Evolutionary conservation across 2,329 filamentous ascomycete genomes (phyloP).

Genomic region (Microdochium paspali): DNA sequence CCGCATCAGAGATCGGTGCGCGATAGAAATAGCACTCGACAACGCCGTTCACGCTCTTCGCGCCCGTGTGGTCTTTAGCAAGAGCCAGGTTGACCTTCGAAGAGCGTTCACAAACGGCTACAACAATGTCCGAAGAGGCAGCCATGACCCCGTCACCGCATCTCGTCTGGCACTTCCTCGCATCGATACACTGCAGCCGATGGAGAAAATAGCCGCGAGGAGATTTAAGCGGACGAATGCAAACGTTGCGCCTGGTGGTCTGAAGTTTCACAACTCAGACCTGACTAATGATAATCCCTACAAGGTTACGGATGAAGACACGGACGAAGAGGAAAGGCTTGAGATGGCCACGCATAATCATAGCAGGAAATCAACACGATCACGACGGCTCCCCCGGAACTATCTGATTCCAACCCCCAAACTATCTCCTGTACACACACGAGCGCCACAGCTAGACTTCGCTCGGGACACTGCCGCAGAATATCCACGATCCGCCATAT

Average conservation of each 20-base stretch:
- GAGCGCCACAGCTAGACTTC: background rate
- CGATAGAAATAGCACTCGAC: conserved; percentile 80
- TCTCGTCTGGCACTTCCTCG: conserved; percentile 3
- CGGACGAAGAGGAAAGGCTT: conserved; percentile 31
- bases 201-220: conserved; percentile 24
- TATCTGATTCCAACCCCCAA: conserved; percentile 15
- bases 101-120: conserved; percentile 27
- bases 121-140: conserved; percentile 10
- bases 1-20: conserved; percentile 76
- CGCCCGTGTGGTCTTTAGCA: conserved; percentile 59
- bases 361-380: conserved; percentile 20
- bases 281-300: conserved; percentile 25
- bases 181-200: conserved; percentile 11
- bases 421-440: conserved; percentile 11
- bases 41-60: conserved; percentile 61
- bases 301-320: conserved; percentile 32
- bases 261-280: conserved; percentile 20
- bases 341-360: conserved; percentile 28
- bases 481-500: background rate
- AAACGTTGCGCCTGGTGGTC: conserved; percentile 29
- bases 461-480: background rate
- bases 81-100: conserved; percentile 52
- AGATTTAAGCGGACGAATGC: conserved; percentile 33
- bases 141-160: conserved; percentile 9
- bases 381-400: conserved; percentile 14